These are phyloP conservation scores for Didymella pomorum DNA, from an alignment of 2,329 filamentous ascomycete genomes.

Conservation along the genomic window DNA sequence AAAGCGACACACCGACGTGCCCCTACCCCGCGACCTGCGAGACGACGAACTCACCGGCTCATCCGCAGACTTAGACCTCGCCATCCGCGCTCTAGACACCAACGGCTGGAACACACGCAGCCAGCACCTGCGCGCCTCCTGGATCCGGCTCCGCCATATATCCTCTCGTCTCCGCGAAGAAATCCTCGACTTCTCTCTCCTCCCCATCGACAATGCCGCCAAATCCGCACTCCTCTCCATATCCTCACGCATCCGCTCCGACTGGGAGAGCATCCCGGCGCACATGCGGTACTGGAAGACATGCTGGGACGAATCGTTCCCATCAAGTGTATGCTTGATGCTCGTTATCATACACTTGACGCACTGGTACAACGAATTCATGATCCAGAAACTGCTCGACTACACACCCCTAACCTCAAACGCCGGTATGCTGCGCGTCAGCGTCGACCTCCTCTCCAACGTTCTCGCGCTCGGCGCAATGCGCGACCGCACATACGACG, in stretches of 20 bases:
- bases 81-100: constrained; percentile 33
- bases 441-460: constrained; percentile 39
- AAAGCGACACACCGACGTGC: constrained; percentile 42
- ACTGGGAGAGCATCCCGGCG: constrained; percentile 39
- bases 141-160: constrained; percentile 40
- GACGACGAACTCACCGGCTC: constrained; percentile 39
- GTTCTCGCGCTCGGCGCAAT: constrained; percentile 39
- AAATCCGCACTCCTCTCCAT: constrained; percentile 40
- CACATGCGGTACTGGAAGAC: constrained; percentile 43
- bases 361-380: constrained; percentile 49
- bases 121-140: constrained; percentile 37
- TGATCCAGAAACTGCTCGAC: constrained; percentile 46
- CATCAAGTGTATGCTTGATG: constrained; percentile 45
- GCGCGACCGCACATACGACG: constrained; percentile 44
- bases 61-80: constrained; percentile 24
- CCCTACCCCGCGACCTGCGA: constrained; percentile 41
- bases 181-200: constrained; percentile 41
- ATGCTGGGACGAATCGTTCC: constrained; percentile 40
- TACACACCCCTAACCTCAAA: constrained; percentile 37
- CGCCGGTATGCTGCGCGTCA: constrained; percentile 35
- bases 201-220: constrained; percentile 31
- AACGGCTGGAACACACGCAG: constrained; percentile 53
- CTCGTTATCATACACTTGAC: constrained; percentile 43
- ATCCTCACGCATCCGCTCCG: constrained; percentile 36
- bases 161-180: constrained; percentile 42